Base-by-base conservation (phyloP, 1,139 yeast genomes). In the Trichomonascaceae sp. region DNA sequence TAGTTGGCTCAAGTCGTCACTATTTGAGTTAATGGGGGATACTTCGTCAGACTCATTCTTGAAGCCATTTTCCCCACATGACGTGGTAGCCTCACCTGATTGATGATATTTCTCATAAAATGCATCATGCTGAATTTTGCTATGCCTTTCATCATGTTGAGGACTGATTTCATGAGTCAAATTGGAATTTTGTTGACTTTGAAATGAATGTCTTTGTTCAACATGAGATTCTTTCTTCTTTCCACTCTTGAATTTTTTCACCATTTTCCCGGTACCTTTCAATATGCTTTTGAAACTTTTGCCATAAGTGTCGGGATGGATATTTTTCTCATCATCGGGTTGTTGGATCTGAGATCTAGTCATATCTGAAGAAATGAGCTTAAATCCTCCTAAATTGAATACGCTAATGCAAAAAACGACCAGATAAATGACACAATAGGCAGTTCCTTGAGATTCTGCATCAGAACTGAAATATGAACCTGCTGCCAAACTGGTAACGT, bases 391-490 rank as follows among this genome's bases (percentile, higher is more conserved):
- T 46, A 85, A 68, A 60, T 87, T 85, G 70, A 90, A 91, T 60
- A 88, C 85, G 61, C 80, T 76, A 22, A 87, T 68, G 43, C 85
- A 74, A 66, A 87, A 93, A 39, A 85, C 77, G 4, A 90, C 86
- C 55, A 87, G 74, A 63, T 84, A 88, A 48, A 91, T 84, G 66
- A 91, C 85, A 19, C 88, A 85, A 68, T 87, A 89, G 0, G 97
- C 96, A 36, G 87, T 87, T 13, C 98, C 98, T 61, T 80, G 79
- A 56, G 81, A 79, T 36, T 89, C 88, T 59, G 87, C 82, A 1
- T 68, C 78, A 0, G 72, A 57, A 0, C 81, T 70, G 62, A 91
- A 85, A 1, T 80, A 74, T 0, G 81, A 75, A 0, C 90, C 84
- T n/a, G 79, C 74, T 39, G 87, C 83, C 67, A 90, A 73, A 1